Evolutionary conservation across 1,284 basidiomycete genomes (phyloP).

Genomic region (Cutaneotrichosporon dermatis): DNA sequence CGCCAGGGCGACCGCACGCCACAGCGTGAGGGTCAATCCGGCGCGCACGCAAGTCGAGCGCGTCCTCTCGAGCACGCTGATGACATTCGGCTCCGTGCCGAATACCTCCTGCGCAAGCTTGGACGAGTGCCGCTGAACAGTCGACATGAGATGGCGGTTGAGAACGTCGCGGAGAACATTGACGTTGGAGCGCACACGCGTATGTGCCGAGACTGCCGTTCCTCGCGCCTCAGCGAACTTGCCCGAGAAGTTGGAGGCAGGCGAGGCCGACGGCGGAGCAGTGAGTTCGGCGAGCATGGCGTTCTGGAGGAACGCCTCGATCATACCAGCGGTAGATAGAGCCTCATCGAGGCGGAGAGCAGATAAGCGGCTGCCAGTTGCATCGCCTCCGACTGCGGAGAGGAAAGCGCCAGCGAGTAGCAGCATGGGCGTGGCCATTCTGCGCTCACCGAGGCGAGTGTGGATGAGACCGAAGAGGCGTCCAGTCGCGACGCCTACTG

Average conservation of each 20-base stretch:
- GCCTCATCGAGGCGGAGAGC: slow-evolving; percentile 1
- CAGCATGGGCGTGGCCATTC: slow-evolving; percentile 1
- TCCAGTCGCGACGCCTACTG: background rate
- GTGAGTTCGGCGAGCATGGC: slow-evolving; percentile 1
- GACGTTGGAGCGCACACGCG: slow-evolving; percentile 2
- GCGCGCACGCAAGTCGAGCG: background rate
- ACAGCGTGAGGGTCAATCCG: background rate
- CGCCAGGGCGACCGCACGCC: background rate
- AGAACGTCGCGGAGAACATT: slow-evolving; percentile 1
- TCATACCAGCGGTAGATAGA: background rate
- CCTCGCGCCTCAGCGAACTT: slow-evolving; percentile 1
- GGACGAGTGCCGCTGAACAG: background rate
- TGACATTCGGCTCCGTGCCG: background rate
- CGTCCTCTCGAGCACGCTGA: background rate
- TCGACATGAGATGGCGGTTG: slow-evolving; percentile 1
- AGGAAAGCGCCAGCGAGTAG: slow-evolving; percentile 1
- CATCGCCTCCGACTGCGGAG: background rate
- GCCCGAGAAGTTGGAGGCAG: background rate
- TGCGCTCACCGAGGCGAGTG: slow-evolving; percentile 1
- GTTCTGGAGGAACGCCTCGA: slow-evolving; percentile 2
- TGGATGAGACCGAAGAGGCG: background rate
- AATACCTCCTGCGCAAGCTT: slow-evolving; percentile 1
- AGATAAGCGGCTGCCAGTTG: background rate
- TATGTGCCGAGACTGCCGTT: background rate
- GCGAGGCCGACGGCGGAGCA: background rate